phyloP scores from a whole-genome alignment of 2,329 filamentous ascomycete species.

The Teratosphaeria epicoccoides region DNA sequence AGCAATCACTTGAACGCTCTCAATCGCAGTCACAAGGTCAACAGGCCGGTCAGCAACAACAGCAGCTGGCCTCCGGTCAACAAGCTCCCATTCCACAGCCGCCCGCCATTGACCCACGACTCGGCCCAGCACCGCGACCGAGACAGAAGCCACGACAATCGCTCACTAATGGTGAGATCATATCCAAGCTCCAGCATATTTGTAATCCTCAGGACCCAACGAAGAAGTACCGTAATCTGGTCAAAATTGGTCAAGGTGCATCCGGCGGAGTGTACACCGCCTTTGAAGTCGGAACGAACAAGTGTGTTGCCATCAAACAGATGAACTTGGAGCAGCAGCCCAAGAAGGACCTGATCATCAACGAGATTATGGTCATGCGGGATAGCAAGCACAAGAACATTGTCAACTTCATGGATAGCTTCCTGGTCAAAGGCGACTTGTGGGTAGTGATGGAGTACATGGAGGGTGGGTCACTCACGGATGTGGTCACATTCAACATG shows the following conservation, averaged over 20 bases:
- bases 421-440: conserved; percentile 75
- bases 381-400: conserved; percentile 97
- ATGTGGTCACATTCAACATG: conserved; percentile 98
- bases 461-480: conserved; percentile 94
- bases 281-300: conserved; percentile 71
- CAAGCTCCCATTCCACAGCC: conserved; percentile 35
- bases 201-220: conserved; percentile 85
- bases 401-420: conserved; percentile 98
- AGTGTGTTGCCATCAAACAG: conserved; percentile 94
- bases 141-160: conserved; percentile 71
- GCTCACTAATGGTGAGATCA: conserved; percentile 59
- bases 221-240: conserved; percentile 73
- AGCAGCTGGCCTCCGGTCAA: conserved; percentile 18
- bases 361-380: conserved; percentile 98
- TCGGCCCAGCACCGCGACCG: conserved; percentile 53
- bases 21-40: conserved; percentile 54
- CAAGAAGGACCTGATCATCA: conserved; percentile 98
- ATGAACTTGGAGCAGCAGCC: conserved; percentile 99
- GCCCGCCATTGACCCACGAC: conserved; percentile 34
- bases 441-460: conserved; percentile 99
- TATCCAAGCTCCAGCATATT: conserved; percentile 73
- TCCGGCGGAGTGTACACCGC: conserved; percentile 93
- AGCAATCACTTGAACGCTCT: conserved; percentile 54
- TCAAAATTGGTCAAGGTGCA: conserved; percentile 94
- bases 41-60: conserved; percentile 37